Conservation (phyloP, 768 basidiomycete genomes). For the Inosperma sp. region DNA sequence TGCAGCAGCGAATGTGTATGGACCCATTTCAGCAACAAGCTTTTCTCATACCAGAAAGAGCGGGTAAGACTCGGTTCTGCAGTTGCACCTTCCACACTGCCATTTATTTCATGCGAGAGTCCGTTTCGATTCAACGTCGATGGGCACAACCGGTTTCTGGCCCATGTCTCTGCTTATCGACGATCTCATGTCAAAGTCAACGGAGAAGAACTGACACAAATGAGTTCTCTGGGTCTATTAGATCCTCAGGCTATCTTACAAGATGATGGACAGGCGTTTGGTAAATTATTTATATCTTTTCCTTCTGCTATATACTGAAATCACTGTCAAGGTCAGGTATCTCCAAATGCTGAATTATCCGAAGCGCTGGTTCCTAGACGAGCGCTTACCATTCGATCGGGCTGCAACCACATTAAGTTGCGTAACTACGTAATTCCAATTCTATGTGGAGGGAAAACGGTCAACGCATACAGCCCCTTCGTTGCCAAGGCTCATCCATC, state of each 20-base stretch:
- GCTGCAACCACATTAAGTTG: neutral
- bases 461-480: neutral
- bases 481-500: neutral
- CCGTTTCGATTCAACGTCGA: neutral
- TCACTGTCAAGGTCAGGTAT: too few species aligned
- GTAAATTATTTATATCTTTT: neutral
- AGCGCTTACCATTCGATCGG: too few species aligned
- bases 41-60: neutral
- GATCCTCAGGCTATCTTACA: neutral
- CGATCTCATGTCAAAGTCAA: neutral
- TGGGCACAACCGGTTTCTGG: neutral
- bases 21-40: neutral
- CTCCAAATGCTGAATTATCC: too few species aligned
- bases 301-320: neutral
- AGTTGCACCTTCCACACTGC: neutral
- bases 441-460: neutral
- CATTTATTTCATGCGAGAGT: neutral
- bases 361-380: neutral
- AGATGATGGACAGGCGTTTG: neutral
- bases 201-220: neutral
- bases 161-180: neutral
- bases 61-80: neutral
- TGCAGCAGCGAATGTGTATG: neutral
- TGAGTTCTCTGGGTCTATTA: neutral
- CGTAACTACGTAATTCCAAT: neutral